Percentiles rank a stretch among this genome's conserved stretches.
phyloP scores from a whole-genome alignment of 176 grass and related monocot genomes.

The Carex scoparia region DNA sequence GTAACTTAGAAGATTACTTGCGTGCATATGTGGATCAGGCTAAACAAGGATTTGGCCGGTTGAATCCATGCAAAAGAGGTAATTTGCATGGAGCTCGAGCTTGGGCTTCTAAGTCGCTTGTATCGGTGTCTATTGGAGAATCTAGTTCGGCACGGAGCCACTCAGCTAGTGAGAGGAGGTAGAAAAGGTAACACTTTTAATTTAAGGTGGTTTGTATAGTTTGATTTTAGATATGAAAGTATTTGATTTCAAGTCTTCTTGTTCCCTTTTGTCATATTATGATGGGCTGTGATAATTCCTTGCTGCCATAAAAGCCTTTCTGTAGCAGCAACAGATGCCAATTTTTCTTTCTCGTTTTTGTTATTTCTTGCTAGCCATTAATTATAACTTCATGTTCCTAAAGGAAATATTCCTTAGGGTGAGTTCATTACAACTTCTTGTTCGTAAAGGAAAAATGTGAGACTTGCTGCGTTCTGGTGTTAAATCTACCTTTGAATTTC shows the following conservation, averaged over 20 bases:
- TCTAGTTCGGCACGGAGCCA: conserved; percentile 53
- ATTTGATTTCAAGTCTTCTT: conserved; percentile 44
- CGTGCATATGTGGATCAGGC: conserved; percentile 56
- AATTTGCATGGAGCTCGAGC: conserved; percentile 75
- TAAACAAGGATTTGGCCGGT: conserved; percentile 40
- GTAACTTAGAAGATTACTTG: conserved; percentile 49
- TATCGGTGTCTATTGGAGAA: conserved; percentile 85
- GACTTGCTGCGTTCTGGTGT: not conserved
- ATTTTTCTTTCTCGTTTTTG: not conserved
- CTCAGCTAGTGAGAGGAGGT: conserved; percentile 57
- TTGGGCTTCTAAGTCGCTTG: conserved; percentile 88
- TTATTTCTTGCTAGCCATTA: conserved; percentile 16
- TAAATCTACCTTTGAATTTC: not conserved
- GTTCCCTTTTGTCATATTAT: conserved; percentile 32
- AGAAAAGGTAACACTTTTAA: conserved; percentile 45
- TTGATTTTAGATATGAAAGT: conserved; percentile 39
- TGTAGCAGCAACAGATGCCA: conserved; percentile 27
- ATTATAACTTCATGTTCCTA: not conserved
- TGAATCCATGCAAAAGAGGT: conserved; percentile 71
- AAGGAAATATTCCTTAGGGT: not conserved
- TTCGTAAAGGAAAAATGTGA: conserved; percentile 1
- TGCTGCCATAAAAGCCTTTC: conserved; percentile 37
- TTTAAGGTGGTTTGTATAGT: conserved; percentile 53
- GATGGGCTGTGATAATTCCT: conserved; percentile 39
- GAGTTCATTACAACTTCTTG: conserved; percentile 3